Base-by-base conservation (phyloP, 2,329 filamentous ascomycete genomes). In the Myriosclerotinia curreyana region DNA sequence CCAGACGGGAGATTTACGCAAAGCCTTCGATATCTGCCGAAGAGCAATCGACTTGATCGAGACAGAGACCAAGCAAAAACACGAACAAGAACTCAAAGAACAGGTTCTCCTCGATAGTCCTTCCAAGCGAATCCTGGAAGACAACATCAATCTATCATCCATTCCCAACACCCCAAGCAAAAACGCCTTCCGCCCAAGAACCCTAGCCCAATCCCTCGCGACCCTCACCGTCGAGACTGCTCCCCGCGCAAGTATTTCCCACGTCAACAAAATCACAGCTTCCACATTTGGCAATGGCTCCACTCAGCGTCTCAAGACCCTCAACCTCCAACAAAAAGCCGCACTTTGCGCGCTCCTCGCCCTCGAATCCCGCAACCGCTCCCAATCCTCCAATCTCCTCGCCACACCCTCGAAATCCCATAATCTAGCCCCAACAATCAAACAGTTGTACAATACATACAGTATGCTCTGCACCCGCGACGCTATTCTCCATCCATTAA, bases 241-340 rank as follows among this genome's bases (percentile, higher is more conserved):
- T 2, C 95, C 95, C 3, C 88, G 93, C 66, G 95, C 92, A 40
- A 92, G 87, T 36, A 96, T 99, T 69, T 86, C 86, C 0, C 95
- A 99, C 75, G 86, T 99, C 72, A 96, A 95, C 74, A 92, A 91
- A 71, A 88, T 98, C 66, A 96, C 95, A 0, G 87, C 93, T 0
- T 86, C 91, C 5, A 90, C 92, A 1, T 97, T 99, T 76, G 91
- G 90, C 75, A 94, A 97, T 71, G 93, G 93, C 44, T 90, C 92
- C 1, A 85, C 83, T 15, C 92, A 97, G 71, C 86, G 95, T 65
- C 85, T 99, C 17, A 89, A 90, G 75, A 87, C 88, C 5, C 84
- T 99, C 64, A 99, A 98, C 74, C 82, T 99, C 2, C 96, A 99
- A 74, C 95, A 99, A 76, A 98, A 96, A 76, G 95, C 94, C 5